Evolutionary conservation across 192 early-diverging fungal species (phyloP).

Genomic region (Backusella mclennaniae): DNA sequence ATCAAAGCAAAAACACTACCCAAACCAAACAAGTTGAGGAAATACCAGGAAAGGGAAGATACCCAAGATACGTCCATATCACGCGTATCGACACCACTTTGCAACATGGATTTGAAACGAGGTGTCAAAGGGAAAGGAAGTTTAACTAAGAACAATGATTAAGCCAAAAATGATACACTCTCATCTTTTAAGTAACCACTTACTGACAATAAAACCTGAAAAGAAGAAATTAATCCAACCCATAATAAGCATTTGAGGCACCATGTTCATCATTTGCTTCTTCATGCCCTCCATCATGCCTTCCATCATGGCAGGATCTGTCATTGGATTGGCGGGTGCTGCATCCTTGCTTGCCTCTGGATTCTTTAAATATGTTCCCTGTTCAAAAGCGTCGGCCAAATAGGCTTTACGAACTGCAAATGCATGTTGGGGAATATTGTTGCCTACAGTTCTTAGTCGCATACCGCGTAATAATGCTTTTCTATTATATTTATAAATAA

Average conservation of each 20-base stretch:
- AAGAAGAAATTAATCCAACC: slow-evolving; percentile 99
- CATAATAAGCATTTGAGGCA: slow-evolving; percentile 99
- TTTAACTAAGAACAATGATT: slow-evolving; percentile 61
- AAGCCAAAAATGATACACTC: background rate
- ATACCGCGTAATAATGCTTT: slow-evolving; percentile 76
- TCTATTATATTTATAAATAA: slow-evolving; percentile 24
- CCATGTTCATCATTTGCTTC: slow-evolving; percentile 95
- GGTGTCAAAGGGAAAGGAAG: slow-evolving; percentile 95
- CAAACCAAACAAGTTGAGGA: slow-evolving; percentile 95
- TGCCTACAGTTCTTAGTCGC: slow-evolving; percentile 64
- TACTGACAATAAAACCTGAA: slow-evolving; percentile 94
- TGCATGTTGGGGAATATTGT: slow-evolving; percentile 66
- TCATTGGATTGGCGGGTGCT: slow-evolving; percentile 77
- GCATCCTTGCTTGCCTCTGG: slow-evolving; percentile 58
- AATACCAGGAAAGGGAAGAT: slow-evolving; percentile 97
- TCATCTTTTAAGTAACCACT: slow-evolving; percentile 23
- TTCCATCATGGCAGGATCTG: slow-evolving; percentile 91
- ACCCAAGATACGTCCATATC: slow-evolving; percentile 99
- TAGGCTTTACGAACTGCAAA: slow-evolving; percentile 73
- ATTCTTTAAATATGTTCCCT: slow-evolving; percentile 85
- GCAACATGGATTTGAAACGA: slow-evolving; percentile 97
- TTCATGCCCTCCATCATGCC: slow-evolving; percentile 98
- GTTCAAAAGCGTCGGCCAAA: slow-evolving; percentile 75
- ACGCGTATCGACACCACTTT: slow-evolving; percentile 90
- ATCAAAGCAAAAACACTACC: slow-evolving; percentile 89